Conservation (phyloP, 1,284 basidiomycete genomes). For the Rhodotorula sp. region DNA sequence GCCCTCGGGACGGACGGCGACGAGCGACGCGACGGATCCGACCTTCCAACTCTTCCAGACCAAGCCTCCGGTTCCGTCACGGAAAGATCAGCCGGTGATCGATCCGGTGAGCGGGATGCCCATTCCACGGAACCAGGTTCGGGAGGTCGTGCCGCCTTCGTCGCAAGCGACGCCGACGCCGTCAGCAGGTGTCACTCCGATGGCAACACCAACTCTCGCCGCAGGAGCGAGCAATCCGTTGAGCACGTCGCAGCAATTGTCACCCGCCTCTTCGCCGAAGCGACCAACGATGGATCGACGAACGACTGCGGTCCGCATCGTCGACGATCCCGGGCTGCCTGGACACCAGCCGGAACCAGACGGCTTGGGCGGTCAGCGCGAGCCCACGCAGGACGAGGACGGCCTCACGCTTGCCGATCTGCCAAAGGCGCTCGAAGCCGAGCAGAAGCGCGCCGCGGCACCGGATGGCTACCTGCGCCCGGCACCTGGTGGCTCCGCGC, state of each 20-base stretch:
- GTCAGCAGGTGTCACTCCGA: background rate
- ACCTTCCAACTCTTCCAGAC: slow-evolving; percentile 44
- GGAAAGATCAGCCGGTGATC: slow-evolving; percentile 41
- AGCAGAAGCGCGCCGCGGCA: slow-evolving; percentile 81
- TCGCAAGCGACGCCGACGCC: background rate
- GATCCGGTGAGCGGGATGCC: slow-evolving; percentile 38
- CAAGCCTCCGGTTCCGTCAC: slow-evolving; percentile 40
- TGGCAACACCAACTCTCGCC: background rate
- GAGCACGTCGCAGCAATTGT: slow-evolving; percentile 16
- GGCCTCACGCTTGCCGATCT: slow-evolving; percentile 95
- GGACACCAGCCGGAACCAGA: slow-evolving; percentile 5
- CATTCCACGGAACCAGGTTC: slow-evolving; percentile 49
- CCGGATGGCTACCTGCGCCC: slow-evolving; percentile 48
- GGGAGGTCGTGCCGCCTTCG: slow-evolving; percentile 5
- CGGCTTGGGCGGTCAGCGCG: slow-evolving; percentile 26
- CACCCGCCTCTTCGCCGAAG: slow-evolving; percentile 19
- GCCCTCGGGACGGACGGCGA: slow-evolving; percentile 82
- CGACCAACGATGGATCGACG: slow-evolving; percentile 43
- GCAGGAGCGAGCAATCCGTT: background rate
- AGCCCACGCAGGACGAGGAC: slow-evolving; percentile 59
- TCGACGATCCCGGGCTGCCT: slow-evolving; percentile 39
- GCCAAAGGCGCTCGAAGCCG: slow-evolving; percentile 79
- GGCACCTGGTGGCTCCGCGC: background rate
- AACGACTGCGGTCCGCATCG: slow-evolving; percentile 44
- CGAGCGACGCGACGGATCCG: slow-evolving; percentile 56